Conservation (phyloP, 306 rosid genomes). For the Nissolia schottii region DNA sequence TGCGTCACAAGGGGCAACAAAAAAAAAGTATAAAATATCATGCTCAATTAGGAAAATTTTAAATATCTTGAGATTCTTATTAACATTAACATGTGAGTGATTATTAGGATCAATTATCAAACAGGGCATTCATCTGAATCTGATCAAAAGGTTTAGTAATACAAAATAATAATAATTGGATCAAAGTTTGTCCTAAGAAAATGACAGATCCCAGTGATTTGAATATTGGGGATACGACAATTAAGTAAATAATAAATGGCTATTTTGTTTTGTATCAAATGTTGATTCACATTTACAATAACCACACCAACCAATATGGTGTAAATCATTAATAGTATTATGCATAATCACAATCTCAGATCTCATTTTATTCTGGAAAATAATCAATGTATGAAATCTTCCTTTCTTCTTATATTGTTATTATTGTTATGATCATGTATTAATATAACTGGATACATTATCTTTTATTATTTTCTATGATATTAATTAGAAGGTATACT, state of each 20-base stretch:
- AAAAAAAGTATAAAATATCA: conserved; percentile 15
- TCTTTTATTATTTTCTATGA: not conserved
- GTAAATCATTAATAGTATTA: not conserved
- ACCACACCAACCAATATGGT: not conserved
- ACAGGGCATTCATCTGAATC: not conserved
- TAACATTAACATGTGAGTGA: conserved; percentile 27
- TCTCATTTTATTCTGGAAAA: not conserved
- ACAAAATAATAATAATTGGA: conserved; percentile 8
- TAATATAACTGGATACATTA: not conserved
- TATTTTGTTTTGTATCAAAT: not conserved
- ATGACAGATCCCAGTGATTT: conserved; percentile 43
- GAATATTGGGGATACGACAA: conserved; percentile 11
- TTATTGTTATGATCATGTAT: not conserved
- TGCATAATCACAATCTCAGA: not conserved
- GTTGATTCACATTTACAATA: not conserved
- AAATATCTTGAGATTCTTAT: conserved; percentile 23
- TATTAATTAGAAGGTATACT: not conserved
- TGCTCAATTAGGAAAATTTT: not conserved
- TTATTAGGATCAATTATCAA: conserved; percentile 19
- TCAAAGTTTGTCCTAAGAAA: conserved; percentile 29
- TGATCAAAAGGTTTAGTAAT: not conserved
- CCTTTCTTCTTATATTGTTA: not conserved
- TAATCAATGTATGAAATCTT: not conserved
- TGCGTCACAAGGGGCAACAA: not conserved
- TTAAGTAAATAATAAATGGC: not conserved